Conservation (phyloP, 2,329 filamentous ascomycete genomes). For the Aspergillus quadrilineatus region DNA sequence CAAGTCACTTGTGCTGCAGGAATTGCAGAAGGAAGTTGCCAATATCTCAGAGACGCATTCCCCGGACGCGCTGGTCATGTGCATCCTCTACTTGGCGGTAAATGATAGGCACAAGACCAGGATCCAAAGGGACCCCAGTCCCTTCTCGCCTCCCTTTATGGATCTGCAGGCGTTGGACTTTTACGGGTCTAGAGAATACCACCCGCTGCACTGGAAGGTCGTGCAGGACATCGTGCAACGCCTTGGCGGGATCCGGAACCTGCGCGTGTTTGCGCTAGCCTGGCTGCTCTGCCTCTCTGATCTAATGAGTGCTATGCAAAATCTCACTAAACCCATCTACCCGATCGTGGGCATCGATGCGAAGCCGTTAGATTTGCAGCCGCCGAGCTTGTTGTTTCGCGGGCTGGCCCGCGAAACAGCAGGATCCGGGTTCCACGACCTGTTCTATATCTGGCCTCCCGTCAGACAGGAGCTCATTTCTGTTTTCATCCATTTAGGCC, state of each 20-base stretch:
- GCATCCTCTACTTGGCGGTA: conserved; percentile 9
- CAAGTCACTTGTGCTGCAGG: not conserved
- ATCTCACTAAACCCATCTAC: conserved; percentile 8
- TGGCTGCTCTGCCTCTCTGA: conserved; percentile 7
- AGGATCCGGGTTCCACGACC: conserved; percentile 1
- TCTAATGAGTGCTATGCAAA: conserved; percentile 8
- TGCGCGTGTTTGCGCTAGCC: conserved; percentile 4
- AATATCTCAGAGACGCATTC: not conserved
- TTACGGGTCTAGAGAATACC: conserved; percentile 13
- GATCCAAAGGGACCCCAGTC: conserved; percentile 9
- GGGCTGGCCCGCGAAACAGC: not conserved
- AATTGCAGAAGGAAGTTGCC: not conserved
- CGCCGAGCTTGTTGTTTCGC: not conserved
- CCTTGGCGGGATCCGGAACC: conserved; percentile 5
- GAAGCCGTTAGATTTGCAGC: not conserved
- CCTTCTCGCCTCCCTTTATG: conserved; percentile 7
- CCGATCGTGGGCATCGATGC: conserved; percentile 1
- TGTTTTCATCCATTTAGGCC: conserved; percentile 7
- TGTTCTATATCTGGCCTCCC: conserved; percentile 1
- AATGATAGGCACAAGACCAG: not conserved
- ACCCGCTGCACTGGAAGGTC: conserved; percentile 10
- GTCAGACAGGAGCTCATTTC: not conserved
- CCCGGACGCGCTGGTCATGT: conserved; percentile 9
- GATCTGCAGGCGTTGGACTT: conserved; percentile 6
- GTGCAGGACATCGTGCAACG: conserved; percentile 5